Evolutionary conservation across 768 basidiomycete genomes (phyloP).

Genomic region (Mycena polygramma): DNA sequence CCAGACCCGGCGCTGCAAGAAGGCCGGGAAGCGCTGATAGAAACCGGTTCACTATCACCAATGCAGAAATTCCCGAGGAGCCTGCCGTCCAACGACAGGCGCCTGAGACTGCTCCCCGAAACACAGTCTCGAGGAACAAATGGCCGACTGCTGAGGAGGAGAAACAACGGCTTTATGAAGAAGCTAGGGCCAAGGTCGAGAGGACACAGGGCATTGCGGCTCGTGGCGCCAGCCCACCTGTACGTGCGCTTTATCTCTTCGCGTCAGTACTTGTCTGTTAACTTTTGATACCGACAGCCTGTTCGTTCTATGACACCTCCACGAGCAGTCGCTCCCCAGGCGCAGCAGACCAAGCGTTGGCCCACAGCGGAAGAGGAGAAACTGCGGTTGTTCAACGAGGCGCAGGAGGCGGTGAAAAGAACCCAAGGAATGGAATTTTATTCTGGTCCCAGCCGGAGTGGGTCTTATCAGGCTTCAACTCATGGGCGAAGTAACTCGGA

Average conservation of each 20-base stretch:
- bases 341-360: constrained; percentile 57
- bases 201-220: constrained; percentile 62
- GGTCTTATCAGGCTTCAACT: constrained; percentile 37
- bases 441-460: constrained; percentile 39
- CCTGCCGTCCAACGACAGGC: constrained; percentile 19
- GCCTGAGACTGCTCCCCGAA: constrained; percentile 8
- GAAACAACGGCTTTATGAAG: constrained; percentile 74
- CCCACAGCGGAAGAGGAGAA: constrained; percentile 84
- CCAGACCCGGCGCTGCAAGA: constrained; percentile 26
- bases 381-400: constrained; percentile 73
- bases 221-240: constrained; percentile 47
- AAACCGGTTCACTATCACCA: constrained; percentile 57
- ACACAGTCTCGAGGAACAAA: constrained; percentile 28
- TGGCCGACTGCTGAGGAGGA: constrained; percentile 77
- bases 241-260: constrained; percentile 35
- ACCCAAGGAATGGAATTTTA: constrained; percentile 60
- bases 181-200: constrained; percentile 72
- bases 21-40: constrained; percentile 42
- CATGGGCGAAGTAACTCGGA: constrained; percentile 44
- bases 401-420: constrained; percentile 73
- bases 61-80: constrained; percentile 49
- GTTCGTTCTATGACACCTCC: constrained; percentile 32
- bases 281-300: constrained; percentile 37
- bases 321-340: constrained; percentile 26
- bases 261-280: constrained; percentile 4